Percentiles rank a stretch among this genome's conserved stretches.
These are phyloP conservation scores for Aethionema arabicum DNA, from an alignment of 345 rosid genomes.

Conservation along the genomic window DNA sequence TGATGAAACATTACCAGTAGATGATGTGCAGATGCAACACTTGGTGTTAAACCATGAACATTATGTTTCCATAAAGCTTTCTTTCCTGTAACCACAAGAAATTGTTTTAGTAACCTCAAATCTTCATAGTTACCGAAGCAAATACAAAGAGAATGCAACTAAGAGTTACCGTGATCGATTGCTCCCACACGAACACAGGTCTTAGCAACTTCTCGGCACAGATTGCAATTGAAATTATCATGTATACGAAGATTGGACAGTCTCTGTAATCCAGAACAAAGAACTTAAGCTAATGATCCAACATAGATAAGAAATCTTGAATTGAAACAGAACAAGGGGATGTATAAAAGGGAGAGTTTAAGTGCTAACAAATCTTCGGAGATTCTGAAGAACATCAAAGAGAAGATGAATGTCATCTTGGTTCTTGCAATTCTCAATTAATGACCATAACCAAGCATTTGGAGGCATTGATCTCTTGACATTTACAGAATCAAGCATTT, in stretches of 20 bases:
- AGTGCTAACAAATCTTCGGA: constrained; percentile 73
- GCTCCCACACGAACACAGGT: constrained; percentile 73
- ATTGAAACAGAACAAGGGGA: constrained; percentile 5
- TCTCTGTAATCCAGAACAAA: constrained; percentile 53
- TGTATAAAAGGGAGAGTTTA: not conserved
- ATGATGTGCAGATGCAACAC: constrained; percentile 71
- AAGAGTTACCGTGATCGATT: constrained; percentile 65
- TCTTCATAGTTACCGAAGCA: not conserved
- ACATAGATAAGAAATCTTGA: not conserved
- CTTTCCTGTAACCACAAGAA: constrained; percentile 51
- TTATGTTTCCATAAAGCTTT: constrained; percentile 77
- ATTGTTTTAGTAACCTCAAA: constrained; percentile 5
- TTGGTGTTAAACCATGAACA: constrained; percentile 73
- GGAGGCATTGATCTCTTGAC: constrained; percentile 71
- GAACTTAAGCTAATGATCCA: not conserved
- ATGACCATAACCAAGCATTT: constrained; percentile 78
- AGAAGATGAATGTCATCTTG: constrained; percentile 71
- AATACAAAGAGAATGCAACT: not conserved
- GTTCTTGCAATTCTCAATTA: constrained; percentile 66
- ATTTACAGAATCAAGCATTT: constrained; percentile 59
- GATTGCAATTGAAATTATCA: constrained; percentile 69
- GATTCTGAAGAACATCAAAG: constrained; percentile 56
- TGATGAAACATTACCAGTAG: constrained; percentile 54
- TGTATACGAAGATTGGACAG: constrained; percentile 79
- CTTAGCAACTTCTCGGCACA: constrained; percentile 81